Evolutionary conservation across 306 rosid genomes (phyloP).

Genomic region (Vachellia pachyceras): DNA sequence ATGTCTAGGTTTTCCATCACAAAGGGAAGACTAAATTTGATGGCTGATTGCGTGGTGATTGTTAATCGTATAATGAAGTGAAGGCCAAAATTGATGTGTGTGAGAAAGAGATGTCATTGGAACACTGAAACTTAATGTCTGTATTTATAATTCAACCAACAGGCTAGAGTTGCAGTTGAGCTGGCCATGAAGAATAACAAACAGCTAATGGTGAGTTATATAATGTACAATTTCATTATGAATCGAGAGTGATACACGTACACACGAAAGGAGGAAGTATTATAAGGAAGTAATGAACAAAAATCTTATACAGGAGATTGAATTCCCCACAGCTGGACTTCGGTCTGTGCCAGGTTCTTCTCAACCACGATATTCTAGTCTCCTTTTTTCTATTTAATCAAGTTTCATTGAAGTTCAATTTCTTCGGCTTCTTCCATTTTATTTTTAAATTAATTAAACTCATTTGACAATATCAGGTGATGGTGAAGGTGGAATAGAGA

Average conservation of each 20-base stretch:
- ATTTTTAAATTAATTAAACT: constrained; percentile 27
- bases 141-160: constrained; percentile 41
- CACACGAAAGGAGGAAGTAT: constrained; percentile 18
- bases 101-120: constrained; percentile 5
- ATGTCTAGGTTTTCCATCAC: not conserved
- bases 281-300: constrained; percentile 38
- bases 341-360: constrained; percentile 88
- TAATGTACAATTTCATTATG: constrained; percentile 27
- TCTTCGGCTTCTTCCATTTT: constrained; percentile 3
- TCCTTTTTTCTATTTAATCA: constrained; percentile 8
- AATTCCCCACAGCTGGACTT: constrained; percentile 96
- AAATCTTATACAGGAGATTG: constrained; percentile 79
- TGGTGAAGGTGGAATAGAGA: constrained; percentile 97
- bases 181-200: constrained; percentile 76
- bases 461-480: constrained; percentile 64
- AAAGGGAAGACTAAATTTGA: not conserved
- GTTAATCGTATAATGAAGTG: not conserved
- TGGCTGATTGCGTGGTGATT: not conserved
- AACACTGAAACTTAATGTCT: constrained; percentile 33
- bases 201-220: constrained; percentile 80
- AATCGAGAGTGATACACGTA: constrained; percentile 30
- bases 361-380: constrained; percentile 6
- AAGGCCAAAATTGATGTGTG: not conserved
- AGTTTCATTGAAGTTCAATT: not conserved
- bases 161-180: constrained; percentile 79